phyloP scores from a whole-genome alignment of 2,329 filamentous ascomycete species.

The Xylariales sp. region DNA sequence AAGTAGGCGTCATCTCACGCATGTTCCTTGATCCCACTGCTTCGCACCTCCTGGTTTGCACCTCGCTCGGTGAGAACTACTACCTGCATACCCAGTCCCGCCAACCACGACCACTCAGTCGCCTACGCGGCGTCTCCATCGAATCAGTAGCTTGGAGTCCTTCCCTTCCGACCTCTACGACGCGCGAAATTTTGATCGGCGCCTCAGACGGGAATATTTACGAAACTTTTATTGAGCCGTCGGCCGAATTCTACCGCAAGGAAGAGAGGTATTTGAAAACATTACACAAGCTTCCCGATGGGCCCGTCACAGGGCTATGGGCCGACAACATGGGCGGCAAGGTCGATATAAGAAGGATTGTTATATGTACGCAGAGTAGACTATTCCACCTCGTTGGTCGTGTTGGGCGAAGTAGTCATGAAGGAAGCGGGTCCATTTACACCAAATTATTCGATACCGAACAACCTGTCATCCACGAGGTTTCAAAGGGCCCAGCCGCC shows the following conservation, averaged over 20 bases:
- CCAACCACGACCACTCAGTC: constrained; percentile 82
- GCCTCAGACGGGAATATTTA: constrained; percentile 95
- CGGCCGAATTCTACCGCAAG: constrained; percentile 92
- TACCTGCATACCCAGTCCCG: constrained; percentile 97
- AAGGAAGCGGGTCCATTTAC: constrained; percentile 88
- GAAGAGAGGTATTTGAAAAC: constrained; percentile 92
- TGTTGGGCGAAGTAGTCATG: constrained; percentile 76
- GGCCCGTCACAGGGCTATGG: constrained; percentile 86
- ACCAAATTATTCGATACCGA: constrained; percentile 89
- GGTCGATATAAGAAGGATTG: constrained; percentile 77
- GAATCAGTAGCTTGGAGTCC: constrained; percentile 96
- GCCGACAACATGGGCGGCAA: constrained; percentile 77
- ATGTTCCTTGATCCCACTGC: constrained; percentile 98
- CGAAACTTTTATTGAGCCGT: constrained; percentile 93
- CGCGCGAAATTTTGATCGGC: constrained; percentile 91
- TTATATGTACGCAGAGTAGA: constrained; percentile 82
- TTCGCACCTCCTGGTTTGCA: constrained; percentile 92
- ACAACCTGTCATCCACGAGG: constrained; percentile 79
- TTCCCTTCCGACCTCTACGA: constrained; percentile 90
- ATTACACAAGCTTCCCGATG: constrained; percentile 84
- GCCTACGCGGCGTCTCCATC: constrained; percentile 86
- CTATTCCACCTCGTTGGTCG: constrained; percentile 86
- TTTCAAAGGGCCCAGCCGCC: constrained; percentile 67
- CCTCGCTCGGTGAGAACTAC: constrained; percentile 93
- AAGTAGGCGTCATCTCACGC: constrained; percentile 90